A percentile compares a stretch with the other conserved stretches of the same genome.
phyloP scores from a whole-genome alignment of 2,329 filamentous ascomycete genomes.

The Stagonosporopsis vannaccii region DNA sequence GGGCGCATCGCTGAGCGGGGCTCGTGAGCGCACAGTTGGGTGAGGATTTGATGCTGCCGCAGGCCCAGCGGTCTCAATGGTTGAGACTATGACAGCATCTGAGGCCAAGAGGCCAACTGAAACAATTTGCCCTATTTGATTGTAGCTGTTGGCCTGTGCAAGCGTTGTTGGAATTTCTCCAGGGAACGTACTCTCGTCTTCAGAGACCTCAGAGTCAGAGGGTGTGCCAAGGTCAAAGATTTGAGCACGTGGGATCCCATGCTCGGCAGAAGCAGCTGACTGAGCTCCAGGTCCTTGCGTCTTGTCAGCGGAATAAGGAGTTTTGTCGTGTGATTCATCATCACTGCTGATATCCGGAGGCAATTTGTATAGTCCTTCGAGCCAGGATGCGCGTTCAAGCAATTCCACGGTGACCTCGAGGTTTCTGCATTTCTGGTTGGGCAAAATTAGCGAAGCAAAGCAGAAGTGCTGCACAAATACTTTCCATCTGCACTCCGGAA shows the following conservation, averaged over 20 bases:
- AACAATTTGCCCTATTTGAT: not conserved
- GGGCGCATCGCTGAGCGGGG: conserved; percentile 24
- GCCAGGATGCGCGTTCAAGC: conserved; percentile 61
- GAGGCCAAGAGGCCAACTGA: not conserved
- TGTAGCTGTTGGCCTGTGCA: no score
- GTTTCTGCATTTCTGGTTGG: conserved; percentile 63
- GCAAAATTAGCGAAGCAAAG: conserved; percentile 34
- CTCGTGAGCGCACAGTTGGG: not conserved
- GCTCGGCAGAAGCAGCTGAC: not conserved
- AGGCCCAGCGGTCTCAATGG: conserved; percentile 9
- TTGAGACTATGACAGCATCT: conserved; percentile 11
- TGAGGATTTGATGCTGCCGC: not conserved
- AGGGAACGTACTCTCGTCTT: not conserved
- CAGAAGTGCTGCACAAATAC: not conserved
- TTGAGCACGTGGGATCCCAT: not conserved
- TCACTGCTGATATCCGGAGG: not conserved
- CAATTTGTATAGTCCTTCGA: conserved; percentile 31
- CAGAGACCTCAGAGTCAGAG: conserved; percentile 16
- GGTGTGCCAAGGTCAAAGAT: conserved; percentile 33
- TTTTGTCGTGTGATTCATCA: not conserved
- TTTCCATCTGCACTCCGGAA: conserved; percentile 29
- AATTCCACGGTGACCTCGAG: conserved; percentile 72
- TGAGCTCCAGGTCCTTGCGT: not conserved
- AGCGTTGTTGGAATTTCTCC: not conserved
- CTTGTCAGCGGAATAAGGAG: not conserved